Conservation (phyloP, 75 land plant genomes). For the Cunninghamia lanceolata region DNA sequence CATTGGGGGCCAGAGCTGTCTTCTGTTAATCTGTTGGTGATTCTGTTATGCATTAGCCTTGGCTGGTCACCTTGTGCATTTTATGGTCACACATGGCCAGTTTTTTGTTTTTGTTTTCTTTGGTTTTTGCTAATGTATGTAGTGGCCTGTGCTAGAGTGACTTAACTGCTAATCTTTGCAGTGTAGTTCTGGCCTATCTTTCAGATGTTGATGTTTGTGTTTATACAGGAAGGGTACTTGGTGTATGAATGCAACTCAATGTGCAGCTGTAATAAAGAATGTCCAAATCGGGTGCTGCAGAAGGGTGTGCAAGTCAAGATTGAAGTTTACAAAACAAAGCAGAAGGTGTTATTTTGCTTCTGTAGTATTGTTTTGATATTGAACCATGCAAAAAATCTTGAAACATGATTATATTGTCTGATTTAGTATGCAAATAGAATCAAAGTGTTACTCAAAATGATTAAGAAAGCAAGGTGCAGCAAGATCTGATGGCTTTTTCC, state of each 20-base stretch:
- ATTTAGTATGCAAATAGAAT: background rate
- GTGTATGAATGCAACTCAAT: slow-evolving; percentile 93
- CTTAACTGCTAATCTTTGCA: background rate
- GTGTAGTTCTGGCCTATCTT: background rate
- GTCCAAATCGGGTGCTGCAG: slow-evolving; percentile 90
- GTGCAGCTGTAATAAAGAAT: slow-evolving; percentile 66
- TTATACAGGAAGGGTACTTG: slow-evolving; percentile 80
- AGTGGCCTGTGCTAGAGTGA: background rate
- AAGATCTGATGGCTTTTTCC: background rate
- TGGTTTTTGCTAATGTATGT: background rate
- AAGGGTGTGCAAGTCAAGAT: slow-evolving; percentile 85
- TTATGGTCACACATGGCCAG: background rate
- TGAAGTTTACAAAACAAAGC: slow-evolving; percentile 84
- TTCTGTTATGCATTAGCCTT: background rate
- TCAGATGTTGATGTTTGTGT: slow-evolving; percentile 10
- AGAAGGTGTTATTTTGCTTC: slow-evolving; percentile 47
- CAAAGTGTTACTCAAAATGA: background rate
- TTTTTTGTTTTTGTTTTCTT: background rate
- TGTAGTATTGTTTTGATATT: background rate
- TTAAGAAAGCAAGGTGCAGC: background rate
- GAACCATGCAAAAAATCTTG: background rate
- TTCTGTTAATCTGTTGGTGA: background rate
- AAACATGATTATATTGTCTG: background rate
- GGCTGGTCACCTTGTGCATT: background rate
- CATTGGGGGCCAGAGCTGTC: background rate